Conservation (phyloP, 495 filamentous ascomycete species). For the Trichoderma erinaceum region DNA sequence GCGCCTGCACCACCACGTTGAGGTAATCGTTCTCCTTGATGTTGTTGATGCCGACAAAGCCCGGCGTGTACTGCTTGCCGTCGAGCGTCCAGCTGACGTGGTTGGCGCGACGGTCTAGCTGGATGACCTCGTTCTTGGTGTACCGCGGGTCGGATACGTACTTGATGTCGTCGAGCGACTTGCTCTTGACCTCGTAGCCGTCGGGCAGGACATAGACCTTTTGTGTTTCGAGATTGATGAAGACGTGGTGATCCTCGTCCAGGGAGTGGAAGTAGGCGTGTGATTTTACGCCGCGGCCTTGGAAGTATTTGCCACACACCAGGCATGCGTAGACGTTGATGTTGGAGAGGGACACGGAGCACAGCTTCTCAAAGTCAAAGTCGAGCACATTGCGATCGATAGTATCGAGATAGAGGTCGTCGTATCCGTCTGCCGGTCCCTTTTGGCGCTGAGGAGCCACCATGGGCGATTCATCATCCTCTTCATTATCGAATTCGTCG, state of each 20-base stretch:
- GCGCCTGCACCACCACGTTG: slow-evolving; percentile 90
- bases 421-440: slow-evolving; percentile 81
- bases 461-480: slow-evolving; percentile 35
- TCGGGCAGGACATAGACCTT: slow-evolving; percentile 95
- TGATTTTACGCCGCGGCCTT: slow-evolving; percentile 87
- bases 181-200: slow-evolving; percentile 93
- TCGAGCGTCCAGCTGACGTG: slow-evolving; percentile 69
- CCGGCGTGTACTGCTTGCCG: slow-evolving; percentile 79
- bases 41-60: slow-evolving; percentile 98
- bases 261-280: slow-evolving; percentile 97
- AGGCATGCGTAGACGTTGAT: slow-evolving; percentile 99
- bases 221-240: slow-evolving; percentile 92
- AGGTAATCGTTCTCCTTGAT: slow-evolving; percentile 99
- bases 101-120: slow-evolving; percentile 68
- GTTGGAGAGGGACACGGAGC: slow-evolving; percentile 89
- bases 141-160: slow-evolving; percentile 94
- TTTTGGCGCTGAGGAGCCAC: slow-evolving; percentile 54
- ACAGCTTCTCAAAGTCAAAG: slow-evolving; percentile 98
- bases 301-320: slow-evolving; percentile 96
- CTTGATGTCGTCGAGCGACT: slow-evolving; percentile 97
- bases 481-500: slow-evolving; percentile 39
- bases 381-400: slow-evolving; percentile 85
- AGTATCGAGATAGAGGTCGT: slow-evolving; percentile 95
- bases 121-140: slow-evolving; percentile 67
- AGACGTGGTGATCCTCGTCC: slow-evolving; percentile 92